Evolutionary conservation across 1,284 basidiomycete species (phyloP), one percentile per base, ranked within the genome.

Genomic region (Apiotrichum mycotoxinovorans): DNA sequence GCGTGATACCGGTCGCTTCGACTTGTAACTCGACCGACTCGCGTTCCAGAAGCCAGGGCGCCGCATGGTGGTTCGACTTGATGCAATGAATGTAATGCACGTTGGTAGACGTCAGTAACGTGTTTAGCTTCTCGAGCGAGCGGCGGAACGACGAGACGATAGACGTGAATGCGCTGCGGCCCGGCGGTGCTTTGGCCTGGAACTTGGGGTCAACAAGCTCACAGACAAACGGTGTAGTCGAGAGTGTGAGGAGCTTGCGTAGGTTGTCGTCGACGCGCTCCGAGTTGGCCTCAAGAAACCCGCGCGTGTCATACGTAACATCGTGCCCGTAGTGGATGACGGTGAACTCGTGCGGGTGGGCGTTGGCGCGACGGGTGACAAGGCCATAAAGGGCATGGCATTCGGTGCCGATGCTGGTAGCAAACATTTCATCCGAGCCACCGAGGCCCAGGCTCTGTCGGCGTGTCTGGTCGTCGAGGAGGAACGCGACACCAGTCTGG

Each of bases 11-110:
- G 3, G 57, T 52, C 3, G 60, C 60, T 12, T 56, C 56, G 44
- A 62, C 57, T 45, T 62, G 60, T 15, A 52, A 26, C 41, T 46
- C 49, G 22, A 62, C 57, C 20, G 55, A 54, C 5, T 48, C 45
- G n/a, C 52, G 51, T 25, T 56, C 51, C 25, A 62, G 56, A 17
- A 50, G 17, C 44, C 60, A 51, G 1, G 56, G 43, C 37, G 45
- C 52, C 2, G 60, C 56, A 33, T 56, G 46, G 34, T 62, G 55
- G 52, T 62, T 62, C 10, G 60, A 54, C 57, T 62, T 62, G 57
- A 62, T 58, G 50, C 60, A 62, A 33, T 62, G 60, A 23, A 62
- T 58, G 45, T 62, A 59, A 44, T 56, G 60, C 4, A 58, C 57
- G 23, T 42, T 55, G 20, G 60, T 62, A 34, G 40, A 44, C 14